Evolutionary conservation across 2,329 filamentous ascomycete genomes (phyloP).

Genomic region (Aureobasidium sp.): DNA sequence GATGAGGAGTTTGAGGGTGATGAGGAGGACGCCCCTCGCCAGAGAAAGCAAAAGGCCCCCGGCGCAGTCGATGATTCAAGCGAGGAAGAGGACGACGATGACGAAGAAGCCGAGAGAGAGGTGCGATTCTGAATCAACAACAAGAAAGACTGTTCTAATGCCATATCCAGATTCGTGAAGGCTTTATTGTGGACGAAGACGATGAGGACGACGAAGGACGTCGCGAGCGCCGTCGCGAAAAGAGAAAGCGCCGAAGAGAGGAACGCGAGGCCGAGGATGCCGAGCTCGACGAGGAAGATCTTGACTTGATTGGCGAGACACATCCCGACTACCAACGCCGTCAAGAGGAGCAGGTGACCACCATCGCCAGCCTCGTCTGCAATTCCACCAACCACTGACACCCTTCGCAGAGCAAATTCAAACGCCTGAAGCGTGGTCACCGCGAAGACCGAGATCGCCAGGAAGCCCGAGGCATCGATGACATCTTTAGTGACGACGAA

Average conservation of each 20-base stretch:
- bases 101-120: conserved; percentile 75
- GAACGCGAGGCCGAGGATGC: conserved; percentile 81
- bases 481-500: conserved; percentile 95
- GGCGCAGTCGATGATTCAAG: conserved; percentile 69
- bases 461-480: conserved; percentile 67
- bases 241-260: conserved; percentile 67
- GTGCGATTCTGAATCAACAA: conserved; percentile 41
- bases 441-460: conserved; percentile 58
- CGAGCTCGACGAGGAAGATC: conserved; percentile 83
- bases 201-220: conserved; percentile 66
- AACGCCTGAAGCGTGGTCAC: conserved; percentile 89
- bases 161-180: conserved; percentile 66
- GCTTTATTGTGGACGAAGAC: conserved; percentile 92
- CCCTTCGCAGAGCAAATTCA: conserved; percentile 70
- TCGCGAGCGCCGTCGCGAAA: conserved; percentile 55
- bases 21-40: conserved; percentile 37
- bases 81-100: conserved; percentile 83
- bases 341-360: conserved; percentile 60
- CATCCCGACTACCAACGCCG: conserved; percentile 63
- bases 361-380: neutral
- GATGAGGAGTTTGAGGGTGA: conserved; percentile 78
- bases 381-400: neutral
- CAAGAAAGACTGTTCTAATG: conserved; percentile 12
- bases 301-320: conserved; percentile 86
- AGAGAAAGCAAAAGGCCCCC: conserved; percentile 35